Conservation (phyloP, 306 rosid genomes). For the Quercus ilex region DNA sequence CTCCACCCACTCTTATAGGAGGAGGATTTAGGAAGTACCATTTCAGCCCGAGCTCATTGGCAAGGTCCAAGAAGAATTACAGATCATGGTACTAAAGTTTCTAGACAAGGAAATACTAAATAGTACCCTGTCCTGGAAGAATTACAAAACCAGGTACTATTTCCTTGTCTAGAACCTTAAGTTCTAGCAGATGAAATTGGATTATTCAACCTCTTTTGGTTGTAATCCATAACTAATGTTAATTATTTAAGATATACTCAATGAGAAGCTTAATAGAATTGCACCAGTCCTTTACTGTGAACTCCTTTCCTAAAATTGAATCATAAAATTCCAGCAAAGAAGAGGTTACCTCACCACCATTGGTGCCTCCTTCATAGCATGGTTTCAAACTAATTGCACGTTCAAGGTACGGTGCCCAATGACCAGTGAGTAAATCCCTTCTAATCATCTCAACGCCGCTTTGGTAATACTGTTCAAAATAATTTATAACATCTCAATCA, state of each 20-base stretch:
- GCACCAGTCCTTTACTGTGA: background rate
- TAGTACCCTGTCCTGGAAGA: background rate
- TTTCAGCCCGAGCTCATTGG: no score
- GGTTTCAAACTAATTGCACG: conserved; percentile 95
- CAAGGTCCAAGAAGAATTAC: background rate
- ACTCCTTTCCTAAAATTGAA: background rate
- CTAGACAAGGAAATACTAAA: no score
- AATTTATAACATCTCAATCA: background rate
- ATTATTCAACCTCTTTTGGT: background rate
- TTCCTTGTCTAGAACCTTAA: background rate
- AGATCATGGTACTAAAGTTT: conserved; percentile 5
- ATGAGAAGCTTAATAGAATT: background rate
- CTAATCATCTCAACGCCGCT: conserved; percentile 98
- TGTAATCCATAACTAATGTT: background rate
- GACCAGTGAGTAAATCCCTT: conserved; percentile 95
- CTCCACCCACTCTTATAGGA: no score
- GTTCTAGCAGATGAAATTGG: background rate
- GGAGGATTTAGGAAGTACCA: no score
- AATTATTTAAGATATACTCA: background rate
- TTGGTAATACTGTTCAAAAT: conserved; percentile 62
- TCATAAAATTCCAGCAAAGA: conserved; percentile 7
- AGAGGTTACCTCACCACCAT: conserved; percentile 88
- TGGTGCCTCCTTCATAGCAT: conserved; percentile 86
- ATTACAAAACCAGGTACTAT: background rate
- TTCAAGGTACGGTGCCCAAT: conserved; percentile 97